Percentiles rank a stretch among this genome's conserved stretches.
Conservation (phyloP, 2,329 filamentous ascomycete species). For the Talaromyces atroroseus region DNA sequence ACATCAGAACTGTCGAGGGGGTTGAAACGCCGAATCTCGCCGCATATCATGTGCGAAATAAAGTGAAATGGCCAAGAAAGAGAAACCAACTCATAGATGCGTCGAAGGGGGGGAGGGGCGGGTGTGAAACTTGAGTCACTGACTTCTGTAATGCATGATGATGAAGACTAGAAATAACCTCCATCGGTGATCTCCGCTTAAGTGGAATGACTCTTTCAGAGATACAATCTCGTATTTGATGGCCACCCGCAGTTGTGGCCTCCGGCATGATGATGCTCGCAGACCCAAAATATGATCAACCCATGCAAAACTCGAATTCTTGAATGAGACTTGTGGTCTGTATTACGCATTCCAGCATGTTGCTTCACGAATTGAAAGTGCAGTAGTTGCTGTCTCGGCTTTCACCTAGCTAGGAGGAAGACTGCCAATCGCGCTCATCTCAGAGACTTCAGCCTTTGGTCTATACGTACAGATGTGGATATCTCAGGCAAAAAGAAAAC, state of each 20-base stretch:
- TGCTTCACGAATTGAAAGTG: no score
- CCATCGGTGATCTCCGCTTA: neutral
- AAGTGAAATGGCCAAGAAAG: neutral
- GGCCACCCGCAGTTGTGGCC: neutral
- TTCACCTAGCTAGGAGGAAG: no score
- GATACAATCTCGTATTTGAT: neutral
- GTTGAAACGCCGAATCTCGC: neutral
- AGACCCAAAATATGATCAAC: neutral
- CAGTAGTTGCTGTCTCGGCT: no score
- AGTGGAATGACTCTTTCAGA: neutral
- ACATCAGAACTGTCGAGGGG: neutral
- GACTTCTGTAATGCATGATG: neutral
- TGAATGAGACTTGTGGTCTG: no score
- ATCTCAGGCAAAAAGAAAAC: no score
- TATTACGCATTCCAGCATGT: no score
- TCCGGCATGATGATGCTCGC: constrained; percentile 3
- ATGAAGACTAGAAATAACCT: neutral
- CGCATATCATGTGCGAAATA: neutral
- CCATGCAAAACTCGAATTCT: no score
- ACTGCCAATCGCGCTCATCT: no score
- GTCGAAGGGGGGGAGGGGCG: neutral
- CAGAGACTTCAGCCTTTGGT: no score
- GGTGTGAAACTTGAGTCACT: neutral
- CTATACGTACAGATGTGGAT: no score
- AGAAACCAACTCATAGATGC: neutral